phyloP scores from a whole-genome alignment of 208 protist species.

The Leishmania tropica region DNA sequence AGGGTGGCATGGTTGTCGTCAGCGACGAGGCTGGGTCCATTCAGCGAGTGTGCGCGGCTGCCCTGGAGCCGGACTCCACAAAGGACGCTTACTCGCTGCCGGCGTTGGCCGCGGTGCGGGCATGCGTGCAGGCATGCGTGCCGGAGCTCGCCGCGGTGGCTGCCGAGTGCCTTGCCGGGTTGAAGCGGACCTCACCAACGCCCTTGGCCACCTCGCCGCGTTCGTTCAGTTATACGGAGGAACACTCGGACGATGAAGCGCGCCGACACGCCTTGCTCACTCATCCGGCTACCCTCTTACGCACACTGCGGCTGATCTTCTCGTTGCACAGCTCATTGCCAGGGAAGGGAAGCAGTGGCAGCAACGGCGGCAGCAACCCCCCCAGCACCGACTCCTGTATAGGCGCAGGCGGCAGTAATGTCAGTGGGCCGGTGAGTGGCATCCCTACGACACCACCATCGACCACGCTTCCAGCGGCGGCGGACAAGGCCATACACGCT shows the following conservation, averaged over 20 bases:
- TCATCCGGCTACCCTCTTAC: constrained; percentile 34
- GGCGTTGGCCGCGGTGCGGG: constrained; percentile 20
- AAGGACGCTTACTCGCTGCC: constrained; percentile 25
- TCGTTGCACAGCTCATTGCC: constrained; percentile 10
- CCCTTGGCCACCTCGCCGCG: background rate
- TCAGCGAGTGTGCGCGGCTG: constrained; percentile 41
- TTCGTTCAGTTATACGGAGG: background rate
- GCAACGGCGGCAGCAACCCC: background rate
- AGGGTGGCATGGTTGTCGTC: constrained; percentile 48
- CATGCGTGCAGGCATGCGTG: constrained; percentile 29
- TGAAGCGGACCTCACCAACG: background rate
- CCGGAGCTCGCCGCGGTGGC: constrained; percentile 26
- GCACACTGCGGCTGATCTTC: constrained; percentile 44
- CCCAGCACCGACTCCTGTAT: background rate
- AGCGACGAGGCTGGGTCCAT: constrained; percentile 43
- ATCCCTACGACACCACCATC: background rate
- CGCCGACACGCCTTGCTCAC: constrained; percentile 9
- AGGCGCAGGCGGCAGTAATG: background rate
- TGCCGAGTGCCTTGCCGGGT: constrained; percentile 14
- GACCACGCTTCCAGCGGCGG: background rate
- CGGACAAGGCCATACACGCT: constrained; percentile 3
- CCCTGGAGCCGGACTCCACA: constrained; percentile 63
- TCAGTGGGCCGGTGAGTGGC: background rate
- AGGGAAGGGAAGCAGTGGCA: background rate
- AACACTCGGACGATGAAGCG: background rate